phyloP scores from a whole-genome alignment of 2,329 filamentous ascomycete species.

The Fusarium chaquense region DNA sequence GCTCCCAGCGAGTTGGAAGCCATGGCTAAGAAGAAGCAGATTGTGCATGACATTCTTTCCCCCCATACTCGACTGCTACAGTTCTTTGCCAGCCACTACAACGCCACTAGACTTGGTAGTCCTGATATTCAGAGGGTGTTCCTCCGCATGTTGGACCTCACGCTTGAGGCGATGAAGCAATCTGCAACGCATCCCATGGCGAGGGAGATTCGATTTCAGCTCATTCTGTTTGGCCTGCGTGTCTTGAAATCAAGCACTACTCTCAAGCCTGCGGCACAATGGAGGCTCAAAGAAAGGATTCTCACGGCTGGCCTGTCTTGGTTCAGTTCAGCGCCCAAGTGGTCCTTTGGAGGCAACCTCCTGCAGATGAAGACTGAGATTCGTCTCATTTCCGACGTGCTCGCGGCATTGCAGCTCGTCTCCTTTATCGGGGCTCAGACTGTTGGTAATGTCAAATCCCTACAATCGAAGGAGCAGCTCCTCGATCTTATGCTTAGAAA shows the following conservation, averaged over 20 bases:
- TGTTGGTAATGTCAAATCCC: slow-evolving; percentile 69
- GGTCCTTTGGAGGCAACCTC: slow-evolving; percentile 96
- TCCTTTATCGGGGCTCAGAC: slow-evolving; percentile 67
- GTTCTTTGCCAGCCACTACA: slow-evolving; percentile 95
- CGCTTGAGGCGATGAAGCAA: slow-evolving; percentile 78
- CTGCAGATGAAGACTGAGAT: slow-evolving; percentile 95
- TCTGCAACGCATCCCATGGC: slow-evolving; percentile 86
- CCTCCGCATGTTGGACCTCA: slow-evolving; percentile 81
- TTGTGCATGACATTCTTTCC: slow-evolving; percentile 83
- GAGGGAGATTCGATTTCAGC: slow-evolving; percentile 90
- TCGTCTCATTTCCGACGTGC: slow-evolving; percentile 81
- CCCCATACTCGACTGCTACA: slow-evolving; percentile 89
- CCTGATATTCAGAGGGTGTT: slow-evolving; percentile 85
- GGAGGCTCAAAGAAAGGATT: slow-evolving; percentile 89
- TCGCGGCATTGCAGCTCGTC: slow-evolving; percentile 73
- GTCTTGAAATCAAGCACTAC: slow-evolving; percentile 80
- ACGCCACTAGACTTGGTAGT: slow-evolving; percentile 87
- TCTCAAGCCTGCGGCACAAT: slow-evolving; percentile 72
- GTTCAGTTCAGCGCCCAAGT: slow-evolving; percentile 86
- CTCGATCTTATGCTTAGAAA: slow-evolving; percentile 83
- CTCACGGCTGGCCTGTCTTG: slow-evolving; percentile 87
- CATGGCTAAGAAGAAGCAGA: slow-evolving; percentile 80
- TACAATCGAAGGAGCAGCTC: slow-evolving; percentile 86
- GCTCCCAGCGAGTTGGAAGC: slow-evolving; percentile 86
- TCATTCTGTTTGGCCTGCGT: slow-evolving; percentile 83